Evolutionary conservation across 495 filamentous ascomycete genomes (phyloP), one percentile per base, ranked within the genome.

Genomic region (Neurospora sp.): DNA sequence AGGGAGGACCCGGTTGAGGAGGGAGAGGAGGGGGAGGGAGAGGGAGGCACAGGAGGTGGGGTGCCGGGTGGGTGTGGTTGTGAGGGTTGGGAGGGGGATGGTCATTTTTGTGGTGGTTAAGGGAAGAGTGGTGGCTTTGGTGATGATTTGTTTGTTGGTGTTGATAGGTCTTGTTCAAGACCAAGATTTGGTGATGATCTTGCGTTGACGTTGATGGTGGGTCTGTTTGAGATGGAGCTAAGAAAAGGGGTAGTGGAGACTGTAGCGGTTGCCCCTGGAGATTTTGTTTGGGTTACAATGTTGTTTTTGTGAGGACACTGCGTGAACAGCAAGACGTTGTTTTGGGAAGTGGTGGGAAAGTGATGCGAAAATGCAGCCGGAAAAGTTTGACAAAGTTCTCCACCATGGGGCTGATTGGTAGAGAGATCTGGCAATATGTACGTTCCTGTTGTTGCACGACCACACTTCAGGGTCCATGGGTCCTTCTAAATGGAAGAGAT

Each of bases 21-120:
- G 46, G 46, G 38, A n/a, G 48, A 79, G 74, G 23, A 79, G 76
- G 2, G 70, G 44, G 16, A 75, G 54, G 16, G 78, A 79, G 48
- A 79, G 69, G 31, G 78, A 79, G 5, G 71, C 71, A 71, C 78
- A 79, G 40, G 73, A 75, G 41, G 54, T 48, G 27, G 75, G 73
- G 48, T 78, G 72, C 4, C 78, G 73, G 27, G 71, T 66, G 20
- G 74, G 76, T n/a, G 35, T 18, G 27, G 40, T 10, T 14, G 69
- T 72, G 27, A 78, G 31, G 12, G 39, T 2, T 69, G 76, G 76
- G 38, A 79, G 73, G 9, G 12, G 9, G 35, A 0, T 35, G 27
- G 23, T 16, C 54, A 62, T 62, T 27, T 27, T 27, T 27, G 27
- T 27, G 27, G 27, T 27, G 27, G 27, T 27, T n/a, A n/a, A n/a